Evolutionary conservation across 495 filamentous ascomycete species (phyloP).

Genomic region (Lasiosphaeris hirsuta): DNA sequence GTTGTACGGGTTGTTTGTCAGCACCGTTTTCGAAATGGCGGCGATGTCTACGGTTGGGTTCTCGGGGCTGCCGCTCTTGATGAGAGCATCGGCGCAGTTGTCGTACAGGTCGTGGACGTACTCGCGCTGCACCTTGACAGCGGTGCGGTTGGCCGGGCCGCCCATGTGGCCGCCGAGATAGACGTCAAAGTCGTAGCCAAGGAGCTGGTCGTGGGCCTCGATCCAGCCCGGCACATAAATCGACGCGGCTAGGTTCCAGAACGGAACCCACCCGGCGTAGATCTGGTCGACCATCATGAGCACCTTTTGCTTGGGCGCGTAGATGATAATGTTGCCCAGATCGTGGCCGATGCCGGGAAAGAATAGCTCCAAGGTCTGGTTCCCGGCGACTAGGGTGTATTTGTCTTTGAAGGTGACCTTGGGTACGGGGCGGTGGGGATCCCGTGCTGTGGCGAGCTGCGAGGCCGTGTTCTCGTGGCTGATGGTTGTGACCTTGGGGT

Average conservation of each 20-base stretch:
- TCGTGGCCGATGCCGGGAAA: constrained; percentile 40
- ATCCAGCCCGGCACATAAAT: constrained; percentile 39
- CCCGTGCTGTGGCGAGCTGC: constrained; percentile 17
- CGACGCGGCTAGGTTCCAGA: constrained; percentile 31
- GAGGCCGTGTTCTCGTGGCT: constrained; percentile 30
- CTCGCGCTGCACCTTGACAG: constrained; percentile 34
- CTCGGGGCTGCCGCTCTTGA: constrained; percentile 16
- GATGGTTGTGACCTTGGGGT: constrained; percentile 26
- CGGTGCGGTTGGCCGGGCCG: constrained; percentile 29
- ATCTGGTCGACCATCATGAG: constrained; percentile 41
- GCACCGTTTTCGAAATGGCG: not conserved
- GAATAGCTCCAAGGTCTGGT: constrained; percentile 38
- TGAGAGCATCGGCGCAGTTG: constrained; percentile 31
- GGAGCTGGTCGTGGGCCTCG: constrained; percentile 37
- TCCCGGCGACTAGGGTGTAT: constrained; percentile 28
- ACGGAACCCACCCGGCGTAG: constrained; percentile 43
- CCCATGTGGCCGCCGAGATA: constrained; percentile 41
- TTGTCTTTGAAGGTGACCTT: constrained; percentile 29
- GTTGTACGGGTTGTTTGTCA: constrained; percentile 4
- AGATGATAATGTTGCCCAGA: constrained; percentile 43
- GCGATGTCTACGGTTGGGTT: not conserved
- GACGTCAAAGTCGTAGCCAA: constrained; percentile 38
- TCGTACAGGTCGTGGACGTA: constrained; percentile 35
- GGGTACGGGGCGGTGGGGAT: constrained; percentile 32
- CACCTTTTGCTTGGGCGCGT: constrained; percentile 34